These are phyloP conservation scores for Colletotrichum costaricense DNA, from an alignment of 2,329 filamentous ascomycete species.

Conservation along the genomic window DNA sequence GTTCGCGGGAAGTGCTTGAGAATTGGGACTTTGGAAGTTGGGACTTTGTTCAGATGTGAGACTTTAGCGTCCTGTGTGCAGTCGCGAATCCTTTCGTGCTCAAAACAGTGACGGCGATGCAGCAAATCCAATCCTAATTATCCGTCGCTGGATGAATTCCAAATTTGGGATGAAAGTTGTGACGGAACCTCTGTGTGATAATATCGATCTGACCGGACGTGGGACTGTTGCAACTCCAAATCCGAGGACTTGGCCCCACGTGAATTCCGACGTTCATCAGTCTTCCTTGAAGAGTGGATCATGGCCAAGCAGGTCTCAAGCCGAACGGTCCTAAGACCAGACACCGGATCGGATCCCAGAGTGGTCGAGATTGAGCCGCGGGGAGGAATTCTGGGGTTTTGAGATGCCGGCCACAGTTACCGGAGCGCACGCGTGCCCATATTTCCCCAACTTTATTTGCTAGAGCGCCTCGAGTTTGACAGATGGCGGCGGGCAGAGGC, in stretches of 20 bases:
- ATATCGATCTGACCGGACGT: neutral
- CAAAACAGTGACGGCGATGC: neutral
- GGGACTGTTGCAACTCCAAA: neutral
- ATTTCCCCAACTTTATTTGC: neutral
- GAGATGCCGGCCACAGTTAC: neutral
- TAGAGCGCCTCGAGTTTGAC: neutral
- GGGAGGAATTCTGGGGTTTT: neutral
- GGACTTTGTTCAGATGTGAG: neutral
- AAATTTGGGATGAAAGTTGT: neutral
- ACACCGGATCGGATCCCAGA: neutral
- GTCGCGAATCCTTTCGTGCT: neutral
- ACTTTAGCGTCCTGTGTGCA: neutral
- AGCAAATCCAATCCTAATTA: neutral
- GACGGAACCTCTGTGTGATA: neutral
- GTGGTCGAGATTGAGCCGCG: neutral
- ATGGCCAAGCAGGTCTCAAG: conserved; percentile 1
- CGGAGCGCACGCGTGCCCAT: neutral
- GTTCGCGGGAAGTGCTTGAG: neutral
- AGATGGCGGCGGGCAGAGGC: neutral
- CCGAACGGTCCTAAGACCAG: neutral
- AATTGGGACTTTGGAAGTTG: no score
- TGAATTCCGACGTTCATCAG: neutral
- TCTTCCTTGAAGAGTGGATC: neutral
- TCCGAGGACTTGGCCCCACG: neutral
- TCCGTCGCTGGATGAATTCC: neutral